Evolutionary conservation across 306 rosid species (phyloP).

Genomic region (Sphenostylis stenocarpa): DNA sequence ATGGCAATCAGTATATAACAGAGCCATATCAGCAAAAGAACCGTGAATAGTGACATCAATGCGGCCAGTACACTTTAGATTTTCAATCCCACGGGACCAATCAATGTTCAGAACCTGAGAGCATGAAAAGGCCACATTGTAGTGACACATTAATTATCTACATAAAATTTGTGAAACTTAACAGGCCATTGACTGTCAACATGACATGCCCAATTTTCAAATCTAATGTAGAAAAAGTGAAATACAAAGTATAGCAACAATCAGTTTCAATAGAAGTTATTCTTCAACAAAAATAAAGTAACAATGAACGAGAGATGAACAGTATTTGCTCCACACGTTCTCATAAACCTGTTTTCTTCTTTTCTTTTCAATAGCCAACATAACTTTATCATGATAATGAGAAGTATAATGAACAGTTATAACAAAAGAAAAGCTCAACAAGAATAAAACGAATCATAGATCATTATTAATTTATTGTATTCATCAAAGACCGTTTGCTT

Average conservation of each 20-base stretch:
- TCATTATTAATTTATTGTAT: constrained; percentile 6
- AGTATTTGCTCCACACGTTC: constrained; percentile 17
- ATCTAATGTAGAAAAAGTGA: constrained; percentile 10
- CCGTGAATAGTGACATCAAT: constrained; percentile 70
- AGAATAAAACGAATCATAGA: constrained; percentile 13
- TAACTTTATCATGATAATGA: constrained; percentile 6
- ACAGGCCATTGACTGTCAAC: background rate
- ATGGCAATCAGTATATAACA: constrained; percentile 48
- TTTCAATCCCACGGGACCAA: constrained; percentile 78
- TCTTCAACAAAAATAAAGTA: constrained; percentile 12
- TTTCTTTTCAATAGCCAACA: background rate
- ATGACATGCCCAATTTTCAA: background rate
- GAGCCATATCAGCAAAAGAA: constrained; percentile 78
- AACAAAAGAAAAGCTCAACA: constrained; percentile 22
- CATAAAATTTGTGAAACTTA: constrained; percentile 12
- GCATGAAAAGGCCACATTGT: constrained; percentile 24
- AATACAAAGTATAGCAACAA: constrained; percentile 17
- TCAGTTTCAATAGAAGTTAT: constrained; percentile 14
- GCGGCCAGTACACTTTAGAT: constrained; percentile 63
- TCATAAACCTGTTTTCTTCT: constrained; percentile 18
- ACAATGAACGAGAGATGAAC: constrained; percentile 17
- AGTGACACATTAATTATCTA: constrained; percentile 11
- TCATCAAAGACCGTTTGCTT: constrained; percentile 15
- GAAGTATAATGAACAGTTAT: background rate
- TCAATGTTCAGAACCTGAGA: constrained; percentile 74